Conservation (phyloP, 768 basidiomycete genomes). For the Amanita thiersii region DNA sequence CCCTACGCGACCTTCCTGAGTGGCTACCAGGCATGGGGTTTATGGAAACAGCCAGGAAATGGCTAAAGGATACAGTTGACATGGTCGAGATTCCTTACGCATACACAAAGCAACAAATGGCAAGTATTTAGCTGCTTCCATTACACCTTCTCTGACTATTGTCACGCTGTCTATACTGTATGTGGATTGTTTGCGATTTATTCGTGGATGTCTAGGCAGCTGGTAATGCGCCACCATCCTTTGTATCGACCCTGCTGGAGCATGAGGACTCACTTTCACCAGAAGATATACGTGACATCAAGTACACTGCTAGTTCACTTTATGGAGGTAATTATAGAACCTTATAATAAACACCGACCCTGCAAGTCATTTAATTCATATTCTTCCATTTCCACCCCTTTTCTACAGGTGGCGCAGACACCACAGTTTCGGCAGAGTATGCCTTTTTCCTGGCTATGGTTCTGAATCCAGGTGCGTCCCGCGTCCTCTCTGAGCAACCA, state of each 20-base stretch:
- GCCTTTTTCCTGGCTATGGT: conserved; percentile 45
- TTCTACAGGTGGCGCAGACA: conserved; percentile 35
- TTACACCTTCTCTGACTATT: neutral
- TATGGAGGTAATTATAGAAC: conserved; percentile 41
- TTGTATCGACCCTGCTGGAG: conserved; percentile 33
- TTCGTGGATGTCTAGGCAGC: conserved; percentile 20
- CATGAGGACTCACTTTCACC: conserved; percentile 21
- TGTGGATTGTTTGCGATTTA: conserved; percentile 1
- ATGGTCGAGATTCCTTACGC: conserved; percentile 2
- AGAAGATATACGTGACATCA: conserved; percentile 29
- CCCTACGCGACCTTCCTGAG: neutral
- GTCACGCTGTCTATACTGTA: no score
- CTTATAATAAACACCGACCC: no score
- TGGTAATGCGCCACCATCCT: conserved; percentile 34
- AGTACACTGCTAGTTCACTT: conserved; percentile 35
- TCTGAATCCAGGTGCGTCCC: conserved; percentile 22
- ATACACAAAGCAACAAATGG: conserved; percentile 1
- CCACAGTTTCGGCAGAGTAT: conserved; percentile 32
- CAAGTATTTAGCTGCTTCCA: neutral
- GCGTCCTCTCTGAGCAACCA: neutral
- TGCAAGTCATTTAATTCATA: neutral
- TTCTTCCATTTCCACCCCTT: neutral
- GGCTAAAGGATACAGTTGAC: neutral
- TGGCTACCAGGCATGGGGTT: neutral
- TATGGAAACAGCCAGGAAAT: neutral